Evolutionary conservation across 108 stramenopile species (phyloP), one percentile per base, ranked within the genome.

Genomic region (Discostella pseudostelligera): DNA sequence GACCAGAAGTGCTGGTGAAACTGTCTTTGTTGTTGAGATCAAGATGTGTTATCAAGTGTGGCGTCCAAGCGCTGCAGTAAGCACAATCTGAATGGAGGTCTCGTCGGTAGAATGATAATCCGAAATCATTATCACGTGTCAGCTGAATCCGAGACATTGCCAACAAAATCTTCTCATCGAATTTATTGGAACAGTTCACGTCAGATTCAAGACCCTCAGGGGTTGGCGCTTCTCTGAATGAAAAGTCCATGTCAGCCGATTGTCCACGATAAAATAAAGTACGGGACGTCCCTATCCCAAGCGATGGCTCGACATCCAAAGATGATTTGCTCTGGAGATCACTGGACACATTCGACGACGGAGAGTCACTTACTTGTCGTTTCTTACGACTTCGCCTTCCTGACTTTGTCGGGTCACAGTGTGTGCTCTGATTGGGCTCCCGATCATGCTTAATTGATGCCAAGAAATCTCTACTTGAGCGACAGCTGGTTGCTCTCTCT

Each of bases 341-440:
- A 32, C 4, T 5, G 5, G 32, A 32, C 5, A 32, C 5, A 32
- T 32, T 32, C 32, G 32, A 43, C 42, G 42, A 43, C 7, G 42
- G 29, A 36, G n/a, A 39, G 32, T 53, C 56, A 39, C 53, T 39
- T 44, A 44, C 24, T 24, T 65, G 56, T 48, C 69, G 68, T 19
- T 56, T 74, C 45, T 67, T 72, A 12, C 68, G 59, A 47, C 44
- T 53, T 60, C 32, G 71, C 51, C 78, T 51, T 43, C 78, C 78
- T 26, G 46, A 57, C 64, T 63, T 70, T 40, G 76, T 78, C 24
- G 76, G 76, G 25, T 78, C 76, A 51, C 39, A 21, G 21, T 39
- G 25, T 10, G 59, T 20, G 32, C 51, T 64, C 22, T 24, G 24
- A 35, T 32, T 35, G 25, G 16, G 59, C 35, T 37, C 48, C 59